Percentiles rank a stretch among this genome's conserved stretches.
phyloP scores from a whole-genome alignment of 2,329 filamentous ascomycete species.

The Sporothrix euskadiensis region DNA sequence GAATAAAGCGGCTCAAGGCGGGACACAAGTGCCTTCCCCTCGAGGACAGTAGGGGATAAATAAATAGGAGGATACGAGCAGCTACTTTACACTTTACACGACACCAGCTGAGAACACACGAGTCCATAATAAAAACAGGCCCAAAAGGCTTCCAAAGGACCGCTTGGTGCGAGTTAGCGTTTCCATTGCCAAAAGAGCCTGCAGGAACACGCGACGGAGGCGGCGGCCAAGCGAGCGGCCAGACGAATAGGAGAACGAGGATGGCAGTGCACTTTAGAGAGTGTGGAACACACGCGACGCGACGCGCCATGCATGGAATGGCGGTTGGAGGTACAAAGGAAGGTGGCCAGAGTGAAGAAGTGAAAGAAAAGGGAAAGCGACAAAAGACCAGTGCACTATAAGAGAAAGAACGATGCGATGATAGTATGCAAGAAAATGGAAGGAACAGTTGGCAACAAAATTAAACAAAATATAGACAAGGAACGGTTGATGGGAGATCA shows the following conservation, averaged over 20 bases:
- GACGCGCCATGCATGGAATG: slow-evolving; percentile 28
- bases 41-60: not conserved
- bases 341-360: not conserved
- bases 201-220: slow-evolving; percentile 21
- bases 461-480: not conserved
- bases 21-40: not conserved
- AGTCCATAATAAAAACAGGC: slow-evolving; percentile 7
- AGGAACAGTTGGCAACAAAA: not conserved
- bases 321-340: not conserved
- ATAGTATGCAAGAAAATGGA: not conserved
- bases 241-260: not conserved
- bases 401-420: not conserved
- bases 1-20: not conserved
- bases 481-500: not conserved
- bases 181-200: slow-evolving; percentile 25
- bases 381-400: not conserved
- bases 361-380: not conserved
- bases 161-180: slow-evolving; percentile 16
- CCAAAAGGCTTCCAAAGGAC: not conserved
- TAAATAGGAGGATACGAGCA: not conserved
- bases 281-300: slow-evolving; percentile 29
- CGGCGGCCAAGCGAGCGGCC: not conserved
- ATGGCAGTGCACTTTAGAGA: not conserved
- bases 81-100: not conserved
- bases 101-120: slow-evolving; percentile 10